Percentiles rank a stretch among this genome's conserved stretches.
Conservation (phyloP, 129 eudicot species). For the Escallonia herrerae region DNA sequence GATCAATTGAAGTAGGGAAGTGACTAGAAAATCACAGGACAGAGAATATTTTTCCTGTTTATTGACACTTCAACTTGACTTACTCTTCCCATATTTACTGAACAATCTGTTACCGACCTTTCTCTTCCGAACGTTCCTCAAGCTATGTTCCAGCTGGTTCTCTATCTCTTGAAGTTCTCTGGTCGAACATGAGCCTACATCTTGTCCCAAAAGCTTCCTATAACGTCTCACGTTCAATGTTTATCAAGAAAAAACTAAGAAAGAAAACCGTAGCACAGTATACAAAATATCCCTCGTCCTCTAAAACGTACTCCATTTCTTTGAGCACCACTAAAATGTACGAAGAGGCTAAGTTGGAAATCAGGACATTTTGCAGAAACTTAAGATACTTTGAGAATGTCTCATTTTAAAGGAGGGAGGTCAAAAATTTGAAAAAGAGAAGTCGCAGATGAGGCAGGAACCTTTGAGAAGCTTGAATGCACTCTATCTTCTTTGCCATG, state of each 20-base stretch:
- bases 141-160: slow-evolving; percentile 11
- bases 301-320: background rate
- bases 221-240: background rate
- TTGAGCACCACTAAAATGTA: background rate
- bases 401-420: too few relatives aligned
- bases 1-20: background rate
- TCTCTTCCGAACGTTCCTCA: slow-evolving; percentile 4
- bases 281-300: background rate
- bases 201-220: slow-evolving; percentile 18
- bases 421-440: too few relatives aligned
- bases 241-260: background rate
- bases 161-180: slow-evolving; percentile 14
- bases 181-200: slow-evolving; percentile 4
- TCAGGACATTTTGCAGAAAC: background rate
- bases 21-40: background rate
- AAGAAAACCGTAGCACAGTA: background rate
- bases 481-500: slow-evolving; percentile 10
- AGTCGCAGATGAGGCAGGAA: background rate
- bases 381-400: background rate
- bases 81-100: background rate
- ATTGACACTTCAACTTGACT: background rate
- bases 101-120: background rate
- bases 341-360: background rate
- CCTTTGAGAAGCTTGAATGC: slow-evolving; percentile 4
- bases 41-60: background rate